phyloP scores from a whole-genome alignment of 139 green algal species.

The Volvox reticuliferus region DNA sequence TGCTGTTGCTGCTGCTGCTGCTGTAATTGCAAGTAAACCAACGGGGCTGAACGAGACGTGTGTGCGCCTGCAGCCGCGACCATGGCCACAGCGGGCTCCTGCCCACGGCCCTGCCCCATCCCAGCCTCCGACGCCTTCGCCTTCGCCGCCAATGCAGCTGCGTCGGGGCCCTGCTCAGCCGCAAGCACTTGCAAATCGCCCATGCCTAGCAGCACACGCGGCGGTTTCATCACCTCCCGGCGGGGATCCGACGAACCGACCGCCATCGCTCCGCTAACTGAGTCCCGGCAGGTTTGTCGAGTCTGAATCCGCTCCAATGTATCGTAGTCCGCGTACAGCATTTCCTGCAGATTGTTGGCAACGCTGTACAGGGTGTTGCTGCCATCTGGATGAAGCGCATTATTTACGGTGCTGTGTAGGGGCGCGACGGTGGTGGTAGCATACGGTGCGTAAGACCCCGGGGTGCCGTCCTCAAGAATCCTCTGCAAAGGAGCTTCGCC shows the following conservation, averaged over 20 bases:
- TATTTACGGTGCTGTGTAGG: not conserved
- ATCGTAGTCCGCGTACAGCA: slow-evolving; percentile 30
- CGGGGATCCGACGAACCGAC: not conserved
- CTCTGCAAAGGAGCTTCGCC: not conserved
- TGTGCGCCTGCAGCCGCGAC: not conserved
- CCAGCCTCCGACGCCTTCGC: not conserved
- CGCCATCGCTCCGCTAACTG: not conserved
- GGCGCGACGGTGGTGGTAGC: slow-evolving; percentile 23
- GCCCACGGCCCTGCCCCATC: not conserved
- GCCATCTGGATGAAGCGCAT: not conserved
- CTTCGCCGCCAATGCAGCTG: not conserved
- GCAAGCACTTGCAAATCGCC: not conserved
- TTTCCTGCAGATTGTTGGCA: slow-evolving; percentile 28
- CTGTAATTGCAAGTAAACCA: slow-evolving; percentile 10
- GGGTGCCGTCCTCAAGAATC: not conserved
- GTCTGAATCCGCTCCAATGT: slow-evolving; percentile 7
- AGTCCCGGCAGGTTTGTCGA: not conserved
- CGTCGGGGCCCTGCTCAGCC: not conserved
- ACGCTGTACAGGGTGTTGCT: not conserved
- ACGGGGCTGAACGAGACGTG: not conserved
- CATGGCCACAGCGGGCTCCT: not conserved
- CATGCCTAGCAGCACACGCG: not conserved
- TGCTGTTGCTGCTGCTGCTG: not conserved
- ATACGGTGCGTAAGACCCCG: slow-evolving; percentile 8
- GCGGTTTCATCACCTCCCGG: not conserved